Base-by-base conservation (phyloP, 2,329 filamentous ascomycete genomes). In the Harringtonia aguacate region DNA sequence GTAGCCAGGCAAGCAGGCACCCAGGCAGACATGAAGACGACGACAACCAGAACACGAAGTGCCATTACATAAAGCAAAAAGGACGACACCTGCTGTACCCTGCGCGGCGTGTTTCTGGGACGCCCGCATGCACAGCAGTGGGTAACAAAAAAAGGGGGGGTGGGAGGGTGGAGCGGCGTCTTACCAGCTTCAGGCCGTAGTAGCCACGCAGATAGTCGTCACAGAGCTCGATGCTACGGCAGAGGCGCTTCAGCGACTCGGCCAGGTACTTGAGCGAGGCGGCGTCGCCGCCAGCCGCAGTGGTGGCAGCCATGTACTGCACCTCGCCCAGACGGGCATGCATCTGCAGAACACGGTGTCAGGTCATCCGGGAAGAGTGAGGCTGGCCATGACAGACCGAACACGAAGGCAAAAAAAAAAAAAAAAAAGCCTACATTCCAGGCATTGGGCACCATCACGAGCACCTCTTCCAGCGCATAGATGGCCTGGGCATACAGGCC, bases 151-250 rank as follows among this genome's bases (percentile, higher is more conserved):
- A 31, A 20, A 30, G 28, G 20, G 17, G 20, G 20, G 15, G 36
- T 17, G 36, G 35, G 35, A n/a, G n/a, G n/a, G n/a, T n/a, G n/a
- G n/a, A n/a, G n/a, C n/a, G n/a, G n/a, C n/a, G 22, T 56, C 75
- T 56, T 63, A 88, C 82, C 62, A 89, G 61, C 60, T 90, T 92
- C 47, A 98, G 67, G 8, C 92, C 92, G 62, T 95, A 97, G 61
- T 88, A 94, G 1, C 89, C 92, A 48, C 92, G 79, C 49, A 97
- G 64, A 59, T 95, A 97, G 58, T 88, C 81, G 54, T 95, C 86
- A 57, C 92, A 97, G 42, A 98, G 75, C 65, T 98, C 92, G 51
- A 97, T 78, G 56, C 88, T 92, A 55, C 92, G 78, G 59, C 84
- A 86, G 63, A 94, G 97, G 51, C 89, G 79, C 58, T 87, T 85